Evolutionary conservation across 805 yeast species (phyloP).

Genomic region (Candida verbasci): DNA sequence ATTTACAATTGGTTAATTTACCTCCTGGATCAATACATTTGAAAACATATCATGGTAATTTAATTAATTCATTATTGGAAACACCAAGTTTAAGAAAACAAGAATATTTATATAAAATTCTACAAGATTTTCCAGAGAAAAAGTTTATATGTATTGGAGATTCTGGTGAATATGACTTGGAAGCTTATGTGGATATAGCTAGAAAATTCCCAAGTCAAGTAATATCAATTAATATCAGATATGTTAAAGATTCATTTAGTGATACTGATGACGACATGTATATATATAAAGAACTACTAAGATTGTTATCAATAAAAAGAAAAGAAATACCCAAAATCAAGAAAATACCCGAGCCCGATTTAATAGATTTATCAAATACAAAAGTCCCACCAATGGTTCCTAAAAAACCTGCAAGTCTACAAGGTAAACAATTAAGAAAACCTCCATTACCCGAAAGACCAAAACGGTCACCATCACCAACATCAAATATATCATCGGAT

Average conservation of each 20-base stretch:
- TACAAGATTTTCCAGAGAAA: slow-evolving; percentile 71
- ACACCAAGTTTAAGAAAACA: slow-evolving; percentile 82
- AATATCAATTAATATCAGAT: slow-evolving; percentile 73
- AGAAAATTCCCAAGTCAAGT: slow-evolving; percentile 57
- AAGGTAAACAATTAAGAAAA: slow-evolving; percentile 25
- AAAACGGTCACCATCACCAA: slow-evolving; percentile 3
- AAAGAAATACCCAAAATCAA: slow-evolving; percentile 5
- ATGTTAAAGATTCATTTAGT: slow-evolving; percentile 67
- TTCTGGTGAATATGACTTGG: slow-evolving; percentile 92
- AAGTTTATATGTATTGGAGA: slow-evolving; percentile 88
- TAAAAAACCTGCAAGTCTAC: slow-evolving; percentile 40
- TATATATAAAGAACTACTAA: slow-evolving; percentile 13
- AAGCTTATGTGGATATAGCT: slow-evolving; percentile 78
- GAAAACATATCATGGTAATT: slow-evolving; percentile 81
- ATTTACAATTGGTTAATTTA: slow-evolving; percentile 48
- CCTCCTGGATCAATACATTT: slow-evolving; percentile 84
- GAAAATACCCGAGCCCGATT: slow-evolving; percentile 16
- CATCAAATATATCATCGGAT: slow-evolving; percentile 9
- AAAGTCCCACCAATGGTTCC: slow-evolving; percentile 45
- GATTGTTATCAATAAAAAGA: slow-evolving; percentile 14
- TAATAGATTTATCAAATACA: slow-evolving; percentile 36
- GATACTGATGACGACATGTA: slow-evolving; percentile 36
- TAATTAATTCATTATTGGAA: slow-evolving; percentile 77
- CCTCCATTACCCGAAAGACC: slow-evolving; percentile 30
- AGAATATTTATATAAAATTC: slow-evolving; percentile 55